A percentile compares a stretch with the other conserved stretches of the same genome.
These are phyloP conservation scores for Pogostemon cablin DNA, from an alignment of 257 asterid species.

Conservation along the genomic window DNA sequence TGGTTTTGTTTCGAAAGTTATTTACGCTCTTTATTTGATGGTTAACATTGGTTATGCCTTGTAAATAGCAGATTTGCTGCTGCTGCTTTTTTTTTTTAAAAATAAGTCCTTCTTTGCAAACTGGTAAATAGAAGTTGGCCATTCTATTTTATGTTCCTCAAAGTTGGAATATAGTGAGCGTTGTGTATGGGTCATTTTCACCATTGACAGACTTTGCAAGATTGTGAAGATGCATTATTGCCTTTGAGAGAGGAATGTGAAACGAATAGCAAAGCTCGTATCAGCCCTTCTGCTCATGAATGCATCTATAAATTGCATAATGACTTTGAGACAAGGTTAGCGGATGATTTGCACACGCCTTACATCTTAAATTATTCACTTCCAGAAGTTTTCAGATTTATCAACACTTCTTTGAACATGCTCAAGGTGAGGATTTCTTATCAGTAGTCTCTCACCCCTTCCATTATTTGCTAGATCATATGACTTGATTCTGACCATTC, in stretches of 20 bases:
- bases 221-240: conserved; percentile 52
- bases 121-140: neutral
- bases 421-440: conserved; percentile 56
- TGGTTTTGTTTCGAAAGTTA: neutral
- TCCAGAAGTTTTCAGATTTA: conserved; percentile 62
- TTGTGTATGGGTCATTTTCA: conserved; percentile 14
- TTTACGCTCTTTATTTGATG: conserved; percentile 13
- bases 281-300: conserved; percentile 51
- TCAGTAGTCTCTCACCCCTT: neutral
- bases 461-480: no score
- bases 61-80: conserved; percentile 1
- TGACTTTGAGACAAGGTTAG: conserved; percentile 63
- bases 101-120: neutral
- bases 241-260: conserved; percentile 31
- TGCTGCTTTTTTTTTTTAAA: neutral
- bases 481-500: conserved; percentile 30
- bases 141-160: neutral
- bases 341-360: conserved; percentile 89
- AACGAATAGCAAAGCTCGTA: conserved; percentile 40
- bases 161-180: neutral
- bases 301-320: conserved; percentile 58
- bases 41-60: neutral
- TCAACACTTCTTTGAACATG: conserved; percentile 51
- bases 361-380: conserved; percentile 61
- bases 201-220: conserved; percentile 66